Percentiles rank a stretch among this genome's conserved stretches.
Conservation (phyloP, 257 asterid species). For the Lycium barbarum region DNA sequence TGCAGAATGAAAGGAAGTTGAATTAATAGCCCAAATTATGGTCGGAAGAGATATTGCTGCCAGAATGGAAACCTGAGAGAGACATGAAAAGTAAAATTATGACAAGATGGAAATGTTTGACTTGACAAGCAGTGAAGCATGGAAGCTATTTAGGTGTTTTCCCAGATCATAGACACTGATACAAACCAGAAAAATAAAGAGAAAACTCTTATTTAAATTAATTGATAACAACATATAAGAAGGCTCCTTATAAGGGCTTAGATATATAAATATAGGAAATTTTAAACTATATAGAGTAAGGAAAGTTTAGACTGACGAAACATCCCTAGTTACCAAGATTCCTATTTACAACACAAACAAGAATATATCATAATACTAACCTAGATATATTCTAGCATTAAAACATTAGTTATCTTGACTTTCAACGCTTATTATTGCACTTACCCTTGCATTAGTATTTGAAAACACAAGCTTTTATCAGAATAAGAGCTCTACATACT, state of each 20-base stretch:
- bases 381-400: neutral
- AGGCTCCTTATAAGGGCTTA: neutral
- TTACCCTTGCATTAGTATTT: neutral
- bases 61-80: neutral
- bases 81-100: neutral
- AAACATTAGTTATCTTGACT: neutral
- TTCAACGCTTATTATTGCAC: neutral
- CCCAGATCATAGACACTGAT: neutral
- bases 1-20: neutral
- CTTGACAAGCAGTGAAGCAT: neutral
- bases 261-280: neutral
- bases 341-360: neutral
- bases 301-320: slow-evolving; percentile 24
- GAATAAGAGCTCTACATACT: slow-evolving; percentile 11
- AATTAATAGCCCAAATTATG: neutral
- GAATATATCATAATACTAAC: neutral
- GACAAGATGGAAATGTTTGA: neutral
- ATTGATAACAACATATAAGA: slow-evolving; percentile 2
- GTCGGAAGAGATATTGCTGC: neutral
- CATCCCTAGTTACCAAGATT: neutral
- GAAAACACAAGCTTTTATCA: slow-evolving; percentile 1
- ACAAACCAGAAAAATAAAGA: slow-evolving; percentile 1
- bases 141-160: slow-evolving; percentile 3
- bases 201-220: neutral
- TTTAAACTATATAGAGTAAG: slow-evolving; percentile 7